A percentile compares a stretch with the other conserved stretches of the same genome.
Conservation (phyloP, 1,284 basidiomycete species). For the Ustilago curta region DNA sequence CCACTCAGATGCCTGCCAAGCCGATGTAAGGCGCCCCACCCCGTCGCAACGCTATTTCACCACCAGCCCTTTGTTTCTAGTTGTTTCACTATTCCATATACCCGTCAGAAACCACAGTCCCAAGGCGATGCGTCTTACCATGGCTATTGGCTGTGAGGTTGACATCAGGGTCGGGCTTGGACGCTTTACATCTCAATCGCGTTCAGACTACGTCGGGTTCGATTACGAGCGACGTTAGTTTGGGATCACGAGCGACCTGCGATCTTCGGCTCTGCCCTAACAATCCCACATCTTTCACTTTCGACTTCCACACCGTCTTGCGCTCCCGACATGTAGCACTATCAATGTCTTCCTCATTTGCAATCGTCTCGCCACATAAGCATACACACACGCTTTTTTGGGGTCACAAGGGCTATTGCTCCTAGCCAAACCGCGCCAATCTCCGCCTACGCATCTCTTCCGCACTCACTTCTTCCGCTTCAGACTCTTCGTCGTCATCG, state of each 20-base stretch:
- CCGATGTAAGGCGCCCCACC: conserved; percentile 48
- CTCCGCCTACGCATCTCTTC: conserved; percentile 59
- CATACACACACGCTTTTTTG: not conserved
- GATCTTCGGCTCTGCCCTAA: conserved; percentile 5
- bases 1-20: conserved; percentile 60
- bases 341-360: conserved; percentile 14
- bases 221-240: not conserved
- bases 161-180: conserved; percentile 3
- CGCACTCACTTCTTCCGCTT: conserved; percentile 50
- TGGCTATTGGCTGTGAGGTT: not conserved
- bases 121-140: not conserved
- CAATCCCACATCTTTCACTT: conserved; percentile 1
- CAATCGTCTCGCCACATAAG: conserved; percentile 13
- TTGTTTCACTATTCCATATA: conserved; percentile 21
- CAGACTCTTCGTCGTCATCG: conserved; percentile 53
- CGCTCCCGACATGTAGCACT: conserved; percentile 29
- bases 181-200: too few relatives aligned
- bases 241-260: too few relatives aligned
- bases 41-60: not conserved
- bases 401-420: not conserved
- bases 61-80: not conserved
- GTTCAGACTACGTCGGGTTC: not conserved
- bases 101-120: conserved; percentile 26
- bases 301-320: not conserved
- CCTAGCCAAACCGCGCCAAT: conserved; percentile 49